Base-by-base conservation (phyloP, 129 eudicot species). In the Flaveria brownii region DNA sequence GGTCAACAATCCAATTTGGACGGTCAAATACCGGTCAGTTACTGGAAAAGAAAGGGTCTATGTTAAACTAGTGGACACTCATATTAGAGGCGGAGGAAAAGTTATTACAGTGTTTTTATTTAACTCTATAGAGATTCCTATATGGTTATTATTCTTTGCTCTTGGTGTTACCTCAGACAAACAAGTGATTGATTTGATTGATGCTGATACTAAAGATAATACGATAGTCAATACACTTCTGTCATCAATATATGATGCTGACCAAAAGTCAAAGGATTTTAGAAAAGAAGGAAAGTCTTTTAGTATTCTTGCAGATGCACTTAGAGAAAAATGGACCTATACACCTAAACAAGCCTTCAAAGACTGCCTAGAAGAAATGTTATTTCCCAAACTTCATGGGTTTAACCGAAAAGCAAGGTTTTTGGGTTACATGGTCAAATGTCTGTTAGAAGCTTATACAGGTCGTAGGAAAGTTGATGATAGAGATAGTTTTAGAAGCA, bases 71-170 rank as follows among this genome's bases (percentile, higher is more conserved):
- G 41, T 84, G 1, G 92, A 88, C 83, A 72, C 83, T 78, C 85
- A 84, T 42, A 39, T 90, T 23, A 42, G 73, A 65, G 96, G 93
- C 60, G 97, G 87, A 50, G 88, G 87, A 51, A 91, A 89, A 76
- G 75, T 84, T 42, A 79, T 94, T 36, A 78, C 87, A 0, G 91
- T 86, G 43, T 91, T 87, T 67, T 81, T 87, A 75, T 77, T 72
- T 28, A 84, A 59, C 74, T 64, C 81, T 30, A 72, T 80, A 1
- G 96, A 88, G 50, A 72, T 91, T 70, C 98, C 98, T 3, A 45
- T 93, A 42, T 93, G 98, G 98, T 69, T 93, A 25, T 75, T 93
- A 14, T 93, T 93, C 80, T 93, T 91, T 71, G 97, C 97, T 36
- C 83, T 93, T 47, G 98, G 97, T 17, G 96, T 80, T 52, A 76